A percentile compares a stretch with the other conserved stretches of the same genome.
Evolutionary conservation across 306 rosid species (phyloP).

Genomic region (Malus sylvestris): DNA sequence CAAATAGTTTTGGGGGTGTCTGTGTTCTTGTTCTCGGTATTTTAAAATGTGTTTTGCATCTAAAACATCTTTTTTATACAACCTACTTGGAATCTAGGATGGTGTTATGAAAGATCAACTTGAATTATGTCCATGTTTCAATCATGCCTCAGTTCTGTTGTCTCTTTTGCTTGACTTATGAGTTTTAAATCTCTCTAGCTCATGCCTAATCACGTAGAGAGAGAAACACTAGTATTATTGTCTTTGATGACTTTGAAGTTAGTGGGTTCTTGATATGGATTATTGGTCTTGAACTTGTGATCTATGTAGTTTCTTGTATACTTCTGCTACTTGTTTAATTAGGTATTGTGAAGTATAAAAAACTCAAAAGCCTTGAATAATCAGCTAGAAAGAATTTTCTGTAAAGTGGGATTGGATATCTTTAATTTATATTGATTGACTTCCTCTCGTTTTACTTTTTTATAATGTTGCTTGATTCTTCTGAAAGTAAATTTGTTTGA

Average conservation of each 20-base stretch:
- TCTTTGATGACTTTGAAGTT: not conserved
- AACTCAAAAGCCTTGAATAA: no score
- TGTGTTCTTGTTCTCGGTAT: not conserved
- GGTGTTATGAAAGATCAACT: not conserved
- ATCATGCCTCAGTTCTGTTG: not conserved
- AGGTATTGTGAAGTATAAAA: not conserved
- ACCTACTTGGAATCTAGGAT: not conserved
- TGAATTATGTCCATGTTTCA: not conserved
- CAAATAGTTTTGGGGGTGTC: not conserved
- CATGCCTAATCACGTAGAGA: not conserved
- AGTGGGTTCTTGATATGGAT: not conserved
- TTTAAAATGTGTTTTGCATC: not conserved
- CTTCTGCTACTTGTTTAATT: not conserved
- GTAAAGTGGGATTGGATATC: no score
- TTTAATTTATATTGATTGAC: no score
- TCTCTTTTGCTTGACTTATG: not conserved
- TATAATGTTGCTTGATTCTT: no score
- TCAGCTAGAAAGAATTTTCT: no score
- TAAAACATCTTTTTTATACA: no score
- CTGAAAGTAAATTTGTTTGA: no score
- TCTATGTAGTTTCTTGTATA: not conserved
- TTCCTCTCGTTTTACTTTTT: no score
- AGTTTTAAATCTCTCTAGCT: not conserved
- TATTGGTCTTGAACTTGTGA: not conserved
- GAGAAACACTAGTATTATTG: not conserved